Evolutionary conservation across 805 yeast genomes (phyloP).

Genomic region (Suhomyces sp.): DNA sequence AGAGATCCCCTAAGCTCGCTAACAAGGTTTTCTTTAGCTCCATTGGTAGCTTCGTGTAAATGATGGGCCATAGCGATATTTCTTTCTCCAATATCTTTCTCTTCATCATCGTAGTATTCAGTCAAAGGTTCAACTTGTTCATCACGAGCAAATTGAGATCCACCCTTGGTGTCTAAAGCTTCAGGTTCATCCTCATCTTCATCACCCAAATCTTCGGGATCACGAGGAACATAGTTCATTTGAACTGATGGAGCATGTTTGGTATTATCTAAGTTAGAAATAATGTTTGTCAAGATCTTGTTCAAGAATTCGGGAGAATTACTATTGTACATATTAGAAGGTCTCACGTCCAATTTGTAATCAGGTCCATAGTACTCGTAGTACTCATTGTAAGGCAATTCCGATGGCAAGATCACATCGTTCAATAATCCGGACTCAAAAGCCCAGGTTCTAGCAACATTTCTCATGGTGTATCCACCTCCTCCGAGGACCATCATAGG

Average conservation of each 20-base stretch:
- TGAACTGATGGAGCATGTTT: slow-evolving; percentile 97
- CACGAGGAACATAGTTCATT: slow-evolving; percentile 84
- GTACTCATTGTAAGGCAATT: slow-evolving; percentile 87
- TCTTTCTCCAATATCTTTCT: slow-evolving; percentile 41
- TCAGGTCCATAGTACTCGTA: slow-evolving; percentile 98
- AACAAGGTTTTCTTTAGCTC: too few relatives aligned
- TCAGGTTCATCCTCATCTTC: slow-evolving; percentile 79
- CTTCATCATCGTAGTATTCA: slow-evolving; percentile 75
- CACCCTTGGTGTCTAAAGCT: slow-evolving; percentile 88
- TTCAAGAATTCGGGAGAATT: slow-evolving; percentile 90
- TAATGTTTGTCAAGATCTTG: slow-evolving; percentile 74
- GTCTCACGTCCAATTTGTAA: slow-evolving; percentile 89
- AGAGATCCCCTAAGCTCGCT: too few relatives aligned
- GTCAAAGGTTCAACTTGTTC: slow-evolving; percentile 65
- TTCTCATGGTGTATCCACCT: slow-evolving; percentile 97
- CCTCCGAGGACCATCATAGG: slow-evolving; percentile 96
- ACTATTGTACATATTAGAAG: slow-evolving; percentile 95
- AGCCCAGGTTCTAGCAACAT: slow-evolving; percentile 94
- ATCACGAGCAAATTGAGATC: slow-evolving; percentile 83
- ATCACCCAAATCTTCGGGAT: slow-evolving; percentile 82
- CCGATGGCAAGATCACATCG: slow-evolving; percentile 63
- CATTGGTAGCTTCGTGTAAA: slow-evolving; percentile 1
- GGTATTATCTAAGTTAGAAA: slow-evolving; percentile 80
- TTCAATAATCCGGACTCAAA: slow-evolving; percentile 88
- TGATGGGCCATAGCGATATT: slow-evolving; percentile 17